These are phyloP conservation scores for Yarrowia sp. DNA, from an alignment of 805 yeast species.

Conservation along the genomic window DNA sequence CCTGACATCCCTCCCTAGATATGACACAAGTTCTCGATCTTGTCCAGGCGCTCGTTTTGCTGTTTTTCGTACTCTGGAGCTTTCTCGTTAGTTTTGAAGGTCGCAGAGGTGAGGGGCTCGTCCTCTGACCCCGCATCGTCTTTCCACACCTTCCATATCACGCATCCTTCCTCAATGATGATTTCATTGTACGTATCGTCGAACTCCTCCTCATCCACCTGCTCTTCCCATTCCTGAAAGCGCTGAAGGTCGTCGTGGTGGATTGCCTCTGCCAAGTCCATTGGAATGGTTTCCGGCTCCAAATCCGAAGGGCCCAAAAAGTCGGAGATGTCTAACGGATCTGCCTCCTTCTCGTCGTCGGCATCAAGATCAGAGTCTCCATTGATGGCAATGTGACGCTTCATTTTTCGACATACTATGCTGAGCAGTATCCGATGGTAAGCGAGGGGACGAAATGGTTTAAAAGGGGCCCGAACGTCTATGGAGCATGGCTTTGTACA, in stretches of 20 bases:
- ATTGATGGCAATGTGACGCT: slow-evolving; percentile 4
- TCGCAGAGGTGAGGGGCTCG: not conserved
- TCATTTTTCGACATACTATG: not conserved
- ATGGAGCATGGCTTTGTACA: not conserved
- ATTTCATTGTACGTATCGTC: slow-evolving; percentile 17
- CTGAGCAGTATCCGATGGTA: not conserved
- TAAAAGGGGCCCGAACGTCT: not conserved
- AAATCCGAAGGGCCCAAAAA: slow-evolving; percentile 10
- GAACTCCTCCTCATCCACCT: slow-evolving; percentile 15
- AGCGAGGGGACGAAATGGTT: not conserved
- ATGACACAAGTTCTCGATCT: not conserved
- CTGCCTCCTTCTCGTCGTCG: slow-evolving; percentile 6
- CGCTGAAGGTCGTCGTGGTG: slow-evolving; percentile 7
- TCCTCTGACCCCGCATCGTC: not conserved
- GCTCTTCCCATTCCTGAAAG: slow-evolving; percentile 6
- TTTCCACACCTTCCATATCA: slow-evolving; percentile 10
- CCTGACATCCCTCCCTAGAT: too few species aligned
- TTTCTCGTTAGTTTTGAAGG: not conserved
- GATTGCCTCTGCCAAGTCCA: slow-evolving; percentile 5
- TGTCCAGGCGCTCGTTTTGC: slow-evolving; percentile 2
- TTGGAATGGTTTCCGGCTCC: slow-evolving; percentile 13
- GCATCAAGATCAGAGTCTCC: slow-evolving; percentile 20
- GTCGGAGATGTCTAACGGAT: slow-evolving; percentile 3
- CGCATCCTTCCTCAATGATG: not conserved
- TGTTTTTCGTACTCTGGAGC: slow-evolving; percentile 9